Base-by-base conservation (phyloP, 495 filamentous ascomycete genomes). In the Lophiostoma macrostomum region DNA sequence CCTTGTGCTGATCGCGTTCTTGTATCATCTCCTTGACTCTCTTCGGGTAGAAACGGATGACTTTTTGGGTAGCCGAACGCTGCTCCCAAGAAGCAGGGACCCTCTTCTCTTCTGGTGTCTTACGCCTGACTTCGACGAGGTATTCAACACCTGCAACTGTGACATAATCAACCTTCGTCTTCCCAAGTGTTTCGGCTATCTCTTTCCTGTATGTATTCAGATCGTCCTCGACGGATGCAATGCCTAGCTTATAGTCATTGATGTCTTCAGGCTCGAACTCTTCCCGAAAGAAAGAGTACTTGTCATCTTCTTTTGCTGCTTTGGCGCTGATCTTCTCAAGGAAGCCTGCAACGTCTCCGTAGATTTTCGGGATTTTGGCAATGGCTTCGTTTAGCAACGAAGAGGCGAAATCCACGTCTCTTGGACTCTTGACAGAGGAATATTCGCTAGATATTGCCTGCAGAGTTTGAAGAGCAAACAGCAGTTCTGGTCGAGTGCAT, bases 21-120 rank as follows among this genome's bases (percentile, higher is more conserved):
- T 84, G 85, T 23, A 95, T 79, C 41, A 96, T 74, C 38, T 79
- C 76, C 25, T 90, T 76, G 18, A 97, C 90, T 54, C 91, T 83
- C 6, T 94, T 94, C 0, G 94, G 91, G 72, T 99, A 94, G 71
- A 95, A 99, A 43, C 93, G 83, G 2, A 87, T 91, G 8, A 93
- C 71, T 54, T 87, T 90, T 69, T 97, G 96, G 4, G 94, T 99
- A 47, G 90, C 91, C 53, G 82, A 91, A 58, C 96, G 87, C 70
- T 97, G 97, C 30, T 78, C 74, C 93, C 93, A 99, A 3, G 85
- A 91, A 37, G 93, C 91, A 6, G 93, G 93, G 8, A 99, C 87
- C 32, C 84, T 78, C 63, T 87, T 91, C 41, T 96, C 72, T 36
- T 86, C 77, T 6, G 29, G 29, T 14, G 47, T 45, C n/a, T 47